Base-by-base conservation (phyloP, 495 filamentous ascomycete species). In the Aspergillus sclerotioniger region DNA sequence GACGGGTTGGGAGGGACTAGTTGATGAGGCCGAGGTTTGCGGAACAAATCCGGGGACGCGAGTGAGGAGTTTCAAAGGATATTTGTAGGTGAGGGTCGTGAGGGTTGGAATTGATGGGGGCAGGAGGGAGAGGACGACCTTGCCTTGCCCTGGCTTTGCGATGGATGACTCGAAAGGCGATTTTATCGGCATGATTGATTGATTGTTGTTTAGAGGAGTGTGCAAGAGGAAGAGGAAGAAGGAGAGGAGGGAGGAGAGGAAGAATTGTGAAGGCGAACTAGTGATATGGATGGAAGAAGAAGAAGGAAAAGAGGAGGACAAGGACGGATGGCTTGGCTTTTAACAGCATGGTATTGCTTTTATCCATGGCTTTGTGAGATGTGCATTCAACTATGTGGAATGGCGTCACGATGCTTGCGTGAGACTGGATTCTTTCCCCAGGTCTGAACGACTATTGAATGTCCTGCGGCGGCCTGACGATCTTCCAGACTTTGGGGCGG, bases 1-100 rank as follows among this genome's bases (percentile, higher is more conserved):
- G 71, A 80, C 79, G 5, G 80, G 76, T 54, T 58, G 66, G 56
- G 62, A 70, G 44, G 65, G 67, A 50, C 67, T 65, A 39, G 66
- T 59, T 28, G 68, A 61, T 28, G 62, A 51, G 10, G 68, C 60
- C 8, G 71, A 57, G 13, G 37, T 6, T 19, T 72, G 64, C 9
- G 69, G 67, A 29, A 75, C 62, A 50, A 72, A 77, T 37, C 86
- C 82, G 12, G 71, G 80, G 15, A 65, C 60, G 44, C 85, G 73
- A 16, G 92, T 85, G 66, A 98, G 87, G 33, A 98, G 87, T 69
- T 98, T 98, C 33, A 98, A 83, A 9, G 94, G 94, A 67, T 97
- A 98, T 69, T 94, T 89, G 73, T 92, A 98, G 35, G 84, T 85
- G 57, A 96, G 81, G 20, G 80, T 83, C 49, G 86, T 84, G 17